These are phyloP conservation scores for Candida jianshihensis DNA, from an alignment of 805 yeast genomes.

Conservation along the genomic window DNA sequence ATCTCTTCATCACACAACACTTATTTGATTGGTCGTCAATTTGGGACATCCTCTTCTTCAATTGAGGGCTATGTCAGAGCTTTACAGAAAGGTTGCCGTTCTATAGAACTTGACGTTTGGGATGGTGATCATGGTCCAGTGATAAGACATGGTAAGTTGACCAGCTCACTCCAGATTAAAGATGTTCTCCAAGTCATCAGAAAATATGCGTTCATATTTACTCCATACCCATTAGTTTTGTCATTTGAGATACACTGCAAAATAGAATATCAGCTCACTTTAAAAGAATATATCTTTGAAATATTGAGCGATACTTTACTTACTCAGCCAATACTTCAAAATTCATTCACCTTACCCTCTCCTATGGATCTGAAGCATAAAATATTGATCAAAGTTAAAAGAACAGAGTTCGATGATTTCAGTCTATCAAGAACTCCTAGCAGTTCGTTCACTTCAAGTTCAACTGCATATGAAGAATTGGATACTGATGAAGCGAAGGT, in stretches of 20 bases:
- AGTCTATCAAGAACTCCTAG: slow-evolving; percentile 13
- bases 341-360: slow-evolving; percentile 46
- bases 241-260: slow-evolving; percentile 84
- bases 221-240: slow-evolving; percentile 79
- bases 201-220: slow-evolving; percentile 81
- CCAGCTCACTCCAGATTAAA: slow-evolving; percentile 60
- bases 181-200: slow-evolving; percentile 68
- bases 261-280: slow-evolving; percentile 54
- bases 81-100: slow-evolving; percentile 86
- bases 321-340: slow-evolving; percentile 22
- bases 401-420: slow-evolving; percentile 26
- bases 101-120: slow-evolving; percentile 96
- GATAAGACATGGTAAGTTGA: slow-evolving; percentile 88
- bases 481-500: not conserved
- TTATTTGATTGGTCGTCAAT: slow-evolving; percentile 79
- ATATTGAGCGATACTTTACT: slow-evolving; percentile 51
- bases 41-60: slow-evolving; percentile 72
- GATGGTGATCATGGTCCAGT: slow-evolving; percentile 77
- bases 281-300: slow-evolving; percentile 45
- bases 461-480: slow-evolving; percentile 22
- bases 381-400: slow-evolving; percentile 74
- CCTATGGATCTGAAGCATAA: slow-evolving; percentile 67
- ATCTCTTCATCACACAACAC: slow-evolving; percentile 96
- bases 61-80: slow-evolving; percentile 85
- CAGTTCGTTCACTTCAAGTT: slow-evolving; percentile 22